Percentiles rank a stretch among this genome's conserved stretches.
These are phyloP conservation scores for Microcos paniculata DNA, from an alignment of 345 rosid genomes.

Conservation along the genomic window DNA sequence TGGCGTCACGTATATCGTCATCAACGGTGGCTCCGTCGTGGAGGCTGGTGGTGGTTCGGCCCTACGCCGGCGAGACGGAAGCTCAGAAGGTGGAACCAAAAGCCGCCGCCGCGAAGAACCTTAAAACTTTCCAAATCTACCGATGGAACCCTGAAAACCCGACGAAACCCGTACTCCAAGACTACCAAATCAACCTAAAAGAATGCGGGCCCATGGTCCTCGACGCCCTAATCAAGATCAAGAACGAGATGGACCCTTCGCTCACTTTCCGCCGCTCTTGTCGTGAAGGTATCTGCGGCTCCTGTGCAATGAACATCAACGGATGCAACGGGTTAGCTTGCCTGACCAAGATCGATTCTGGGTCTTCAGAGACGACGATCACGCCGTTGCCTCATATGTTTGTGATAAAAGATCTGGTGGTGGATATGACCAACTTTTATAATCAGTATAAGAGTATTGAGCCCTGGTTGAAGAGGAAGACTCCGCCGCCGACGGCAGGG, in stretches of 20 bases:
- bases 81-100: conserved; percentile 43
- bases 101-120: conserved; percentile 24
- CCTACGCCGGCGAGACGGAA: conserved; percentile 50
- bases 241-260: conserved; percentile 92
- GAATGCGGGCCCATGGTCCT: conserved; percentile 97
- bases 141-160: conserved; percentile 91
- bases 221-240: conserved; percentile 93
- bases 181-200: conserved; percentile 74
- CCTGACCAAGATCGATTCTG: conserved; percentile 68
- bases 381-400: conserved; percentile 95
- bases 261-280: conserved; percentile 95
- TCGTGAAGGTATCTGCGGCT: conserved; percentile 96
- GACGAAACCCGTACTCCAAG: conserved; percentile 62
- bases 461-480: conserved; percentile 99
- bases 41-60: conserved; percentile 37
- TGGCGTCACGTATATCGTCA: conserved; percentile 24
- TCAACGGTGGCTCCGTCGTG: conserved; percentile 16
- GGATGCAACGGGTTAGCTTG: conserved; percentile 97
- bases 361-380: conserved; percentile 36
- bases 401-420: conserved; percentile 92
- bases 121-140: conserved; percentile 87
- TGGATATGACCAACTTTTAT: conserved; percentile 94
- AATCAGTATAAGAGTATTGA: conserved; percentile 98
- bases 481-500: conserved; percentile 51
- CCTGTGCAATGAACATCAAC: conserved; percentile 95